Evolutionary conservation across 129 eudicot genomes (phyloP).

Genomic region (Tanacetum coccineum): DNA sequence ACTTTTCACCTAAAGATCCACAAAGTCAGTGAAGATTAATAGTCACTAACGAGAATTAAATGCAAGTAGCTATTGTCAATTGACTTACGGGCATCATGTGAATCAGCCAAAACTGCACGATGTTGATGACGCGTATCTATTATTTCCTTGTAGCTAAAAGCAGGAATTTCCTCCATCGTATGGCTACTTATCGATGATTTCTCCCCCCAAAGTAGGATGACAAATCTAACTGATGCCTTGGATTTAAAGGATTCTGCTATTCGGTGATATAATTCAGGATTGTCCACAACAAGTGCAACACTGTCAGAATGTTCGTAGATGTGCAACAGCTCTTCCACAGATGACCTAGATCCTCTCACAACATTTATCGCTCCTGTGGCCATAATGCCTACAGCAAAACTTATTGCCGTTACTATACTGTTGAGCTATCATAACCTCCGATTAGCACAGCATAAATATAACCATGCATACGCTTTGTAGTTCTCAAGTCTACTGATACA

Average conservation of each 20-base stretch:
- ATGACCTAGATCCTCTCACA: conserved; percentile 94
- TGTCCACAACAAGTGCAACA: conserved; percentile 86
- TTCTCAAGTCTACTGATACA: too few species aligned
- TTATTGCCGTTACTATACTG: conserved; percentile 3
- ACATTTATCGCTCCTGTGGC: conserved; percentile 96
- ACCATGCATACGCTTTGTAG: too few species aligned
- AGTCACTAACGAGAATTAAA: not conserved
- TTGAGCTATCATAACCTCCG: not conserved
- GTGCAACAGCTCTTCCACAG: conserved; percentile 79
- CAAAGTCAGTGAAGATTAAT: conserved; percentile 9
- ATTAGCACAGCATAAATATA: too few species aligned
- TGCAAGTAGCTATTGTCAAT: conserved; percentile 15
- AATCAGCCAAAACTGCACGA: conserved; percentile 51
- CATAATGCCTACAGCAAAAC: conserved; percentile 67
- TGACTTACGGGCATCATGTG: conserved; percentile 84
- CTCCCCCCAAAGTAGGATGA: conserved; percentile 87
- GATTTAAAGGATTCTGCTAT: conserved; percentile 50
- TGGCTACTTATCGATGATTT: conserved; percentile 47
- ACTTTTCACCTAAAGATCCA: conserved; percentile 53
- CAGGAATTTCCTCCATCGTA: conserved; percentile 43
- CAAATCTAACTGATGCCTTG: conserved; percentile 56
- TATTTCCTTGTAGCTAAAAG: conserved; percentile 69
- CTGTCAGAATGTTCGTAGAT: conserved; percentile 96
- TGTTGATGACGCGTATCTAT: conserved; percentile 59
- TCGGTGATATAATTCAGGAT: conserved; percentile 72